These are phyloP conservation scores for Sindora glabra DNA, from an alignment of 306 rosid genomes.

Conservation along the genomic window DNA sequence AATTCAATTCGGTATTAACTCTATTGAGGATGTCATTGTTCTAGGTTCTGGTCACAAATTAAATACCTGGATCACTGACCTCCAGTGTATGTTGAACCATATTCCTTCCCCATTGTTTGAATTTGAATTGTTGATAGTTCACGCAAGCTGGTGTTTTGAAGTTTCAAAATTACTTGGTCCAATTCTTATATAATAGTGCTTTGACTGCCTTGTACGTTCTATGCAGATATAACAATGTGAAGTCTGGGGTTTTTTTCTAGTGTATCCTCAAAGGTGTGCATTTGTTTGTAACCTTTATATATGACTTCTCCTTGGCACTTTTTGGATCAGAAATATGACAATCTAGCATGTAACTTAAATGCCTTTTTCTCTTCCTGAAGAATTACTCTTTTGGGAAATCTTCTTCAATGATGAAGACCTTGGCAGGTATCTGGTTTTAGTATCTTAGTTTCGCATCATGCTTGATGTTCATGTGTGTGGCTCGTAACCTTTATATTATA, in stretches of 20 bases:
- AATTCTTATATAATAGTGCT: slow-evolving; percentile 5
- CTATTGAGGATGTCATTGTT: no score
- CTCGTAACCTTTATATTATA: background rate
- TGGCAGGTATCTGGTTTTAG: slow-evolving; percentile 68
- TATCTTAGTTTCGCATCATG: slow-evolving; percentile 17
- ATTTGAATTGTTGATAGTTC: slow-evolving; percentile 7
- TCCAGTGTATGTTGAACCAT: background rate
- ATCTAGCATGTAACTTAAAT: slow-evolving; percentile 14
- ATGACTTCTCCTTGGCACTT: background rate
- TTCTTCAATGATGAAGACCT: slow-evolving; percentile 86
- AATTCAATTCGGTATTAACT: background rate
- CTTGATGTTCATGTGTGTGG: slow-evolving; percentile 8
- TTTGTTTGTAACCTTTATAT: slow-evolving; percentile 6
- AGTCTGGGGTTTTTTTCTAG: slow-evolving; percentile 97
- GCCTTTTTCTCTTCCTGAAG: slow-evolving; percentile 29
- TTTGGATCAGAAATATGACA: slow-evolving; percentile 2
- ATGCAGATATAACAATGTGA: slow-evolving; percentile 94
- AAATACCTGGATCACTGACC: background rate
- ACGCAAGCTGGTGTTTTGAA: background rate
- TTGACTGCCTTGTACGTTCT: background rate
- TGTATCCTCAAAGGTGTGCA: slow-evolving; percentile 76
- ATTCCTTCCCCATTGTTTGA: slow-evolving; percentile 1
- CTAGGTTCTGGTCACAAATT: background rate
- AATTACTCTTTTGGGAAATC: slow-evolving; percentile 89
- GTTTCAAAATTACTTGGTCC: slow-evolving; percentile 1